Evolutionary conservation across 129 eudicot genomes (phyloP).

Genomic region (Helichrysum umbraculigerum): DNA sequence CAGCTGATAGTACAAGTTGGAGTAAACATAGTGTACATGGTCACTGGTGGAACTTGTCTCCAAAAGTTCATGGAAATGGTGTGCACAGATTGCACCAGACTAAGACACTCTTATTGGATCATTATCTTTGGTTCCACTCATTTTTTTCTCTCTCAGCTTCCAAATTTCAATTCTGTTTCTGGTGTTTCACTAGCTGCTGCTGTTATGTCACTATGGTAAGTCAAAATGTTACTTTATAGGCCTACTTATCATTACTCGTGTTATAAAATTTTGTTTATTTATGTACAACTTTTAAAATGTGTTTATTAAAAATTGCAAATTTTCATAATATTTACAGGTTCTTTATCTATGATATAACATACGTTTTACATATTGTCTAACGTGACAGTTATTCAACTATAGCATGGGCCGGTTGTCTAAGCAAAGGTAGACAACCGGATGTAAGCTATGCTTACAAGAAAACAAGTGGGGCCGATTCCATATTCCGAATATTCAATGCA

Average conservation of each 20-base stretch:
- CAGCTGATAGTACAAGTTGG: constrained; percentile 87
- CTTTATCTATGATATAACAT: background rate
- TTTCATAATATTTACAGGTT: background rate
- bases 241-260: background rate
- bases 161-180: constrained; percentile 80
- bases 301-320: background rate
- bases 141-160: constrained; percentile 81
- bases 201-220: constrained; percentile 78
- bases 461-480: constrained; percentile 55
- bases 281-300: background rate
- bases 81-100: constrained; percentile 56
- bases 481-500: constrained; percentile 78
- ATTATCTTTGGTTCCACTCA: constrained; percentile 73
- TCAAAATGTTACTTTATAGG: background rate
- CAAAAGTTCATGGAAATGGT: constrained; percentile 80
- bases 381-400: constrained; percentile 81
- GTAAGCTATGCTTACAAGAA: constrained; percentile 75
- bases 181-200: constrained; percentile 94
- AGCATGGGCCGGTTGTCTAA: constrained; percentile 90
- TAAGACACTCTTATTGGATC: constrained; percentile 77
- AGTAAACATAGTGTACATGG: constrained; percentile 84
- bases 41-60: constrained; percentile 90
- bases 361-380: background rate
- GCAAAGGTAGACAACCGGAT: constrained; percentile 55
- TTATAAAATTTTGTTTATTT: background rate